Percentiles rank a stretch among this genome's conserved stretches.
Conservation (phyloP, 2,329 filamentous ascomycete species). For the Sclerotinia borealis region DNA sequence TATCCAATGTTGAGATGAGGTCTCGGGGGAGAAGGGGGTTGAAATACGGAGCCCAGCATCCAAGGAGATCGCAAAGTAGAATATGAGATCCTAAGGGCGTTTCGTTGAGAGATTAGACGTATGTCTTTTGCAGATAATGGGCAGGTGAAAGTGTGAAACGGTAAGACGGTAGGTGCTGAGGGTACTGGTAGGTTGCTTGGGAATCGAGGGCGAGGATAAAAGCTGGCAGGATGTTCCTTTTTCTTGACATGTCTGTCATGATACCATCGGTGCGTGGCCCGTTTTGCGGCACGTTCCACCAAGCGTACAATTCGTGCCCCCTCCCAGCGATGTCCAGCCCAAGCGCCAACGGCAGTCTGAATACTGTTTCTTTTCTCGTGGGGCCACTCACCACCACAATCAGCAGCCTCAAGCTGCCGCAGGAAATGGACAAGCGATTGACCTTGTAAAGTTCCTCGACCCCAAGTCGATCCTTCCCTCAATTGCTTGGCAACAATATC, state of each 20-base stretch:
- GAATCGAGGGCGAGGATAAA: slow-evolving; percentile 67
- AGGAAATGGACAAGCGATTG: slow-evolving; percentile 42
- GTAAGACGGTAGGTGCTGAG: slow-evolving; percentile 85
- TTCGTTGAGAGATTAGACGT: slow-evolving; percentile 88
- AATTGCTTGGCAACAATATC: slow-evolving; percentile 88
- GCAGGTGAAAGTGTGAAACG: slow-evolving; percentile 96
- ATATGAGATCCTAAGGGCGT: slow-evolving; percentile 86
- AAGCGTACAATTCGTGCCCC: slow-evolving; percentile 78
- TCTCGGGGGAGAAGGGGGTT: slow-evolving; percentile 75
- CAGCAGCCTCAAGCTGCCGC: slow-evolving; percentile 30
- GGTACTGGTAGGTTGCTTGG: slow-evolving; percentile 71
- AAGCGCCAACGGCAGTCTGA: slow-evolving; percentile 39
- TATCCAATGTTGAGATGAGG: slow-evolving; percentile 91
- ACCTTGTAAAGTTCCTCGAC: slow-evolving; percentile 60
- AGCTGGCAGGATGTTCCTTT: slow-evolving; percentile 47
- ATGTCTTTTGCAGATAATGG: slow-evolving; percentile 88
- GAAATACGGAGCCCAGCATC: slow-evolving; percentile 74
- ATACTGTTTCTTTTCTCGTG: slow-evolving; percentile 33
- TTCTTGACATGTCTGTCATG: slow-evolving; percentile 66
- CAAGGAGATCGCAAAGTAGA: slow-evolving; percentile 82
- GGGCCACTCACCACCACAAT: slow-evolving; percentile 32
- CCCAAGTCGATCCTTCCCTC: slow-evolving; percentile 80
- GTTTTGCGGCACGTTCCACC: slow-evolving; percentile 75
- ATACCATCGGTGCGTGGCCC: slow-evolving; percentile 81
- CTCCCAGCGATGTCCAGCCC: slow-evolving; percentile 79